Evolutionary conservation across 352 stramenopile species (phyloP), one percentile per base, ranked within the genome.

Genomic region (Phytophthora niederhauseri): DNA sequence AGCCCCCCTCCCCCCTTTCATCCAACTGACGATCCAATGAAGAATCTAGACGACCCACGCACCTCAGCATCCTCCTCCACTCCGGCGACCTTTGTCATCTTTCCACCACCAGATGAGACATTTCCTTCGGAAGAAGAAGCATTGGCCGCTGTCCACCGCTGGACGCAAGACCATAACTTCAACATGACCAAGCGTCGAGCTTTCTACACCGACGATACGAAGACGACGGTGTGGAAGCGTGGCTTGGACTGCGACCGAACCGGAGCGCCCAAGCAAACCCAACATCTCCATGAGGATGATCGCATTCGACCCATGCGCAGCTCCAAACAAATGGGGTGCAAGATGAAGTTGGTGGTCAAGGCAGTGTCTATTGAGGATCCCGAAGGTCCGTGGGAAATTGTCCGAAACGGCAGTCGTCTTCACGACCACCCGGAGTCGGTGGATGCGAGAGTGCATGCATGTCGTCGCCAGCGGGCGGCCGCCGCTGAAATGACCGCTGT

Each of bases 341-440:
- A 45, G 22, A 67, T 67, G 61, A 61, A 53, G 30, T 28, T 67
- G 22, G 51, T 67, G 22, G 22, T 49, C 43, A 9, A 20, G 43
- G 17, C 15, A 49, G 43, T 49, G 6, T 46, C 26, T 1, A 45
- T 46, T 15, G 28, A 55, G 6, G 45, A 64, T 3, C 57, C 57
- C 6, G 28, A 64, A 8, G 14, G 38, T n/a, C 38, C 38, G 14
- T 46, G 14, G 57, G 7, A 64, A n/a, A 64, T 56, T 28, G 36
- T 49, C 34, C 57, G 57, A 6, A 64, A 64, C 34, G 20, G n/a
- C 17, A 64, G 50, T 60, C 34, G 19, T 20, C 2, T 66, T 6
- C 49, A 66, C 20, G 60, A 66, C 60, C 60, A 60, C 24, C 50
- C 60, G n/a, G 15, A 34, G 19, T 66, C 60, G 34, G 22, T 60